Percentiles rank a stretch among this genome's conserved stretches.
These are phyloP conservation scores for Lactarius deliciosus DNA, from an alignment of 768 basidiomycete species.

Conservation along the genomic window DNA sequence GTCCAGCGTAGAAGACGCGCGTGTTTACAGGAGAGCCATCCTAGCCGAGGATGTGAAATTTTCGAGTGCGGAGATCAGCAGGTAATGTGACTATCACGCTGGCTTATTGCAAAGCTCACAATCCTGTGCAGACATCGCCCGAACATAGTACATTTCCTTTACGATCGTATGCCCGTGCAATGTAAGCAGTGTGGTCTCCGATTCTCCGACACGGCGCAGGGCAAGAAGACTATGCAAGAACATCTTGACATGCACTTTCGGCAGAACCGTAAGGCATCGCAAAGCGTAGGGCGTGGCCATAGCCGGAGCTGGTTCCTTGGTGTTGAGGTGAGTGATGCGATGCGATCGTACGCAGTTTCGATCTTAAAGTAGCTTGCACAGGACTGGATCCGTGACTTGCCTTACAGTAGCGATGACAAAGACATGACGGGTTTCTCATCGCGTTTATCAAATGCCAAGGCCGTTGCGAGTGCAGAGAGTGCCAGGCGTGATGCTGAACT, in stretches of 20 bases:
- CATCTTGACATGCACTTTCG: slow-evolving; percentile 97
- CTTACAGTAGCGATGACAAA: slow-evolving; percentile 65
- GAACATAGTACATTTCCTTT: slow-evolving; percentile 63
- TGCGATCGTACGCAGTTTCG: background rate
- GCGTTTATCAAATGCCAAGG: slow-evolving; percentile 53
- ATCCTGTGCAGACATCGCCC: slow-evolving; percentile 52
- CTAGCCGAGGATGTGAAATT: slow-evolving; percentile 61
- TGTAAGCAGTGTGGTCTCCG: slow-evolving; percentile 95
- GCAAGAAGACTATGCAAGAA: slow-evolving; percentile 76
- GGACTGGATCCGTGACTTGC: slow-evolving; percentile 86
- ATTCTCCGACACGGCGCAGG: slow-evolving; percentile 68
- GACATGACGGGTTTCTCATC: slow-evolving; percentile 52
- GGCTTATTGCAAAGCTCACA: slow-evolving; percentile 3
- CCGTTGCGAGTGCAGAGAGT: slow-evolving; percentile 57
- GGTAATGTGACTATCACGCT: slow-evolving; percentile 41
- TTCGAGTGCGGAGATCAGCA: slow-evolving; percentile 65
- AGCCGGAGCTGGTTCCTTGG: slow-evolving; percentile 88
- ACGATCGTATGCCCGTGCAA: slow-evolving; percentile 71
- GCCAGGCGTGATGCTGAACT: slow-evolving; percentile 76
- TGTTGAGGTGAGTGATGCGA: slow-evolving; percentile 60
- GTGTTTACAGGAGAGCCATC: slow-evolving; percentile 60
- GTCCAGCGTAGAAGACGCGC: slow-evolving; percentile 47
- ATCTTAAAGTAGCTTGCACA: slow-evolving; percentile 35
- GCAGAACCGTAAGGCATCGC: slow-evolving; percentile 82
- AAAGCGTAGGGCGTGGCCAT: slow-evolving; percentile 78